Conservation (phyloP, 2,329 filamentous ascomycete species). For the Microsporum canis region DNA sequence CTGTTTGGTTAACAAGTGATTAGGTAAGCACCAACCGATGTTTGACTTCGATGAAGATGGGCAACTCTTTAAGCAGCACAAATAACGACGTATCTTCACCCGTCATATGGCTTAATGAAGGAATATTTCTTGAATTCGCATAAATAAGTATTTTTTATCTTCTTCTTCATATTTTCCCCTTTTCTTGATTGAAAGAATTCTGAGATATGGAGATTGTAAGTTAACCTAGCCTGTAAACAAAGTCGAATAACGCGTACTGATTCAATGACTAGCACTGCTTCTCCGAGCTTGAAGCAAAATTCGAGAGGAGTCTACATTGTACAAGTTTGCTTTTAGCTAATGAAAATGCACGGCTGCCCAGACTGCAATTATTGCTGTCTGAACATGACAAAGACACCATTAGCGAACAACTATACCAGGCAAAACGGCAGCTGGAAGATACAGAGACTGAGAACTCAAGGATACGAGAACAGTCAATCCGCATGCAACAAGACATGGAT, state of each 20-base stretch:
- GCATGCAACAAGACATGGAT: not conserved
- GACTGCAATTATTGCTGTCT: conserved; percentile 1
- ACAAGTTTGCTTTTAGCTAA: not conserved
- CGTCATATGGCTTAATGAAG: not conserved
- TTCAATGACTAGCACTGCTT: not conserved
- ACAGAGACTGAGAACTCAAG: not conserved
- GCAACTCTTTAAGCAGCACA: not conserved
- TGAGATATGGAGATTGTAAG: not conserved
- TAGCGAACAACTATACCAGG: not conserved
- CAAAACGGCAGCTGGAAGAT: not conserved
- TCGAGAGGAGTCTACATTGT: conserved; percentile 1
- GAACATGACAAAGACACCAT: conserved; percentile 8
- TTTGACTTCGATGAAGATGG: not conserved
- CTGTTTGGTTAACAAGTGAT: not conserved
- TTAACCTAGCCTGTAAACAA: not conserved
- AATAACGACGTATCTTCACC: not conserved
- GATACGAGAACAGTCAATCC: not conserved
- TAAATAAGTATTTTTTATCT: not conserved
- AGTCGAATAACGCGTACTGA: not conserved
- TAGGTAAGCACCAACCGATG: not conserved
- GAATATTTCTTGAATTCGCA: not conserved
- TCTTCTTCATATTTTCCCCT: not conserved
- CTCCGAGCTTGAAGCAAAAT: conserved; percentile 4
- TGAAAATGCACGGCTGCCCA: conserved; percentile 5
- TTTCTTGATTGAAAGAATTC: not conserved